Evolutionary conservation across 2,329 filamentous ascomycete species (phyloP).

Genomic region (Dichotomopilus funicola): DNA sequence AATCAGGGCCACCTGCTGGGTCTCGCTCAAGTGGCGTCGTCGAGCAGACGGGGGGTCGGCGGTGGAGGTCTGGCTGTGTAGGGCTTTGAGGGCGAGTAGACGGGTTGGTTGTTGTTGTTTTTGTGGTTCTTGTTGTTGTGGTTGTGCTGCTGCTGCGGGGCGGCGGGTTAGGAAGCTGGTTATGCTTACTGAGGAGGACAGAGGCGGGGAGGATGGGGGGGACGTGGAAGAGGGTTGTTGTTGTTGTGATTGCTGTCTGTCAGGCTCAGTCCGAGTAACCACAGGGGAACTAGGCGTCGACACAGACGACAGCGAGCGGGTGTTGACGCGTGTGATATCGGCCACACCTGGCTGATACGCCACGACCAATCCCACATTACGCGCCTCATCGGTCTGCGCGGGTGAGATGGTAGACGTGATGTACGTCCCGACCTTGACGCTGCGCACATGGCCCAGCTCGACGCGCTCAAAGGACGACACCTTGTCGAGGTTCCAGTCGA

Average conservation of each 20-base stretch:
- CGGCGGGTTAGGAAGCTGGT: constrained; percentile 39
- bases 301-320: constrained; percentile 63
- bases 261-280: too few relatives aligned
- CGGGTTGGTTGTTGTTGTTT: constrained; percentile 16
- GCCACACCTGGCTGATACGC: constrained; percentile 65
- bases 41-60: constrained; percentile 39
- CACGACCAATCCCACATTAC: constrained; percentile 79
- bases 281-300: constrained; percentile 20
- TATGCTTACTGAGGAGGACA: constrained; percentile 28
- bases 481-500: constrained; percentile 94
- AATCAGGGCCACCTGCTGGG: constrained; percentile 55
- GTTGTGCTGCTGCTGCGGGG: constrained; percentile 24
- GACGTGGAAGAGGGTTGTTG: too few relatives aligned
- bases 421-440: constrained; percentile 76
- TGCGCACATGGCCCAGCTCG: constrained; percentile 64
- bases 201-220: constrained; percentile 3
- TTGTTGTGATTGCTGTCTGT: too few relatives aligned
- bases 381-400: constrained; percentile 66
- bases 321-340: constrained; percentile 75
- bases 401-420: constrained; percentile 81
- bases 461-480: constrained; percentile 87
- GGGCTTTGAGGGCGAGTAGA: constrained; percentile 51
- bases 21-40: constrained; percentile 40
- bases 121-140: too few relatives aligned
- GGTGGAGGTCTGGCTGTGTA: constrained; percentile 47